These are phyloP conservation scores for Boletus reticulatus DNA, from an alignment of 768 basidiomycete species.

Conservation along the genomic window DNA sequence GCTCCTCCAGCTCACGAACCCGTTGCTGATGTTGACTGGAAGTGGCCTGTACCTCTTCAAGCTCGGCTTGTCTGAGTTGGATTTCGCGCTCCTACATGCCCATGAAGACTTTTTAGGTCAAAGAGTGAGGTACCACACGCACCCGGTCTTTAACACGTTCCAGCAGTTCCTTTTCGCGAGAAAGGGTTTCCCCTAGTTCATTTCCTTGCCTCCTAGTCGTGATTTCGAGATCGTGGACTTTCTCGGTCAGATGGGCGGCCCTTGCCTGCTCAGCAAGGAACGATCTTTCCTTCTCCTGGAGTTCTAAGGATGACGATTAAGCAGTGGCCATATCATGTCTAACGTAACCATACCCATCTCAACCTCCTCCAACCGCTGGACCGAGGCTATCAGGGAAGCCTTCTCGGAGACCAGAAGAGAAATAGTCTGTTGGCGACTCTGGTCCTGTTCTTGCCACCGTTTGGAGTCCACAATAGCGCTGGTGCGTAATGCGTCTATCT, in stretches of 20 bases:
- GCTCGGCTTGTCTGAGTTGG: constrained; percentile 55
- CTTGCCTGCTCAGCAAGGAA: constrained; percentile 44
- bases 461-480: constrained; percentile 10
- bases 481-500: constrained; percentile 18
- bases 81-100: constrained; percentile 67
- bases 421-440: constrained; percentile 72
- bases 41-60: constrained; percentile 51
- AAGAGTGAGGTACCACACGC: neutral
- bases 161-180: constrained; percentile 52
- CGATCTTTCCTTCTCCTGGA: constrained; percentile 40
- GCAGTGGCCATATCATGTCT: neutral
- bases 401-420: constrained; percentile 76
- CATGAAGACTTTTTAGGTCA: neutral
- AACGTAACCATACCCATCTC: constrained; percentile 53
- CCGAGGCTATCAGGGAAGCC: constrained; percentile 52
- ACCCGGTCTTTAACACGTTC: constrained; percentile 34
- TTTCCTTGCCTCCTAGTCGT: constrained; percentile 40
- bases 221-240: constrained; percentile 42
- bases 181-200: constrained; percentile 35
- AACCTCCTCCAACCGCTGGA: constrained; percentile 56
- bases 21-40: constrained; percentile 54
- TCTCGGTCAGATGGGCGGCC: constrained; percentile 38
- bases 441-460: constrained; percentile 33
- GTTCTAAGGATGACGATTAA: constrained; percentile 33
- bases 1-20: constrained; percentile 73